Base-by-base conservation (phyloP, 2,329 filamentous ascomycete genomes). In the Hymenotorrendiella dingleyae region DNA sequence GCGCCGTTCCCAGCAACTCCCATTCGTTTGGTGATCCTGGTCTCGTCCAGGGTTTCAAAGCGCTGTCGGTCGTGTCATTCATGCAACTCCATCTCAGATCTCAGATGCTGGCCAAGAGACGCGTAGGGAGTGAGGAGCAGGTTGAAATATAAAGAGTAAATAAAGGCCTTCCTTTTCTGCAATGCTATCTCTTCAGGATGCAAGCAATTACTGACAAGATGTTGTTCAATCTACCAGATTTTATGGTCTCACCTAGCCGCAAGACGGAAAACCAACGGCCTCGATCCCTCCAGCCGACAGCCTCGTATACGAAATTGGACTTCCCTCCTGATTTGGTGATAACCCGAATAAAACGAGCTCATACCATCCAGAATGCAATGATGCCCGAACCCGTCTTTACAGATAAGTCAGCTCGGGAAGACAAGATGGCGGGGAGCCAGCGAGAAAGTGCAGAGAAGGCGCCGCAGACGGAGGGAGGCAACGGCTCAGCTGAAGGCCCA, bases 401-500 rank as follows among this genome's bases (percentile, higher is more conserved):
- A 24, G 43, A 56, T 36, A 51, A 49, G 33, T 28, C 27, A 4
- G 44, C 21, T 30, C 23, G 41, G 22, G 45, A 43, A 23, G 49
- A 41, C 37, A 46, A 22, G 32, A 54, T 40, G 48, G 58, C 37
- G 40, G 56, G 20, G 23, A 46, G 33, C 24, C 43, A 50, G 42
- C 34, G 48, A 11, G 56, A 59, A 45, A 44, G 33, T 40, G 61
- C 72, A 42, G 69, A 73, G 46, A 68, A 67, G 50, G 54, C 56
- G 40, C 53, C 57, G 21, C 61, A 64, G 20, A 63, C 63, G 36
- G 56, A 54, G 10, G 53, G 53, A 29, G 56, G 53, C 11, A 59
- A 60, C 26, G 48, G 43, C 19, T 17, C 16, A 36, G 26, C 23
- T 22, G 36, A 12, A 39, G 40, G 20, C 52, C 46, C 28, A 16